Base-by-base conservation (phyloP, 352 stramenopile genomes). In the Globisporangium radiosum region DNA sequence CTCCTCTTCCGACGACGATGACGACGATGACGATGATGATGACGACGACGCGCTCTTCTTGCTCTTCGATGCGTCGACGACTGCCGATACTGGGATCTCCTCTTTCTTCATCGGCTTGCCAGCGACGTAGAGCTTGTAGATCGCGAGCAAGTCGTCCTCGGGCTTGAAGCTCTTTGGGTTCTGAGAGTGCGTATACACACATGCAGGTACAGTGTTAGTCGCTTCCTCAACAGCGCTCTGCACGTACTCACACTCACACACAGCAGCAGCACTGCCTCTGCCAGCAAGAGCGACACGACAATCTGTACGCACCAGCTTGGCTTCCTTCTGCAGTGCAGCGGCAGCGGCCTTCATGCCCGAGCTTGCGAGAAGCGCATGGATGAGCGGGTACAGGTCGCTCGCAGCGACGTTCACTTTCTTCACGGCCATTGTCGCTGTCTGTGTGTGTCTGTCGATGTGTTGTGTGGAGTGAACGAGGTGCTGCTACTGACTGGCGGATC, bases 361-460 rank as follows among this genome's bases (percentile, higher is more conserved):
- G 64, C 63, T 60, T 14, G 54, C 67, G 56, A 95, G 69, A 40
- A 93, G 78, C 59, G 81, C 75, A 51, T 89, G 76, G 13, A 95
- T 73, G 10, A 92, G 62, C 57, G 85, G 83, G 60, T 80, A 89
- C 38, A 95, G 58, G 68, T 95, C 85, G 64, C 81, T 93, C 13
- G 83, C 76, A 44, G 76, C 81, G 39, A 79, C 72, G 15, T 51
- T 66, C 49, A 44, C 43, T 57, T 62, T 62, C 55, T 62, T 66
- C 49, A 57, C 61, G 25, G 61, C 55, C 61, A 66, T 66, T 25
- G 4, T 54, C 5, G 4, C 42, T 38, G 13, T 50, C 4, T 39
- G 33, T 17, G 8, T 54, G 49, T 6, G 33, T 17, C 8, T 51
- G 33, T 45, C 15, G 45, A 0, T 7, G 5, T 43, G 14, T 33